Conservation (phyloP, 495 filamentous ascomycete genomes). For the Annulohypoxylon moriforme region DNA sequence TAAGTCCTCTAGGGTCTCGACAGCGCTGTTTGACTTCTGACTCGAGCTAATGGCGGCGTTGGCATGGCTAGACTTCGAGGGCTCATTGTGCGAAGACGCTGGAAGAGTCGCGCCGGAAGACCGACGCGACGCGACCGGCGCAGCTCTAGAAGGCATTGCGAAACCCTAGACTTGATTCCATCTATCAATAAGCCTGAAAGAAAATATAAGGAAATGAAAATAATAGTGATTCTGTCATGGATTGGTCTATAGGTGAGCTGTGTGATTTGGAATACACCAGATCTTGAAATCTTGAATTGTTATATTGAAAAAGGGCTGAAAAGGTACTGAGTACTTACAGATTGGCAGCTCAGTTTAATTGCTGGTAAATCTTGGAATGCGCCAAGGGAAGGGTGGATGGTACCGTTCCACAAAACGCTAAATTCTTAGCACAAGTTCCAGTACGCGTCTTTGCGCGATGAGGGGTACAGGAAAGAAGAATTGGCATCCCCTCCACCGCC, state of each 20-base stretch:
- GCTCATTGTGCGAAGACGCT: constrained; percentile 47
- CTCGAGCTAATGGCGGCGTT: constrained; percentile 3
- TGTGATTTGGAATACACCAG: background rate
- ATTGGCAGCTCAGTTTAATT: background rate
- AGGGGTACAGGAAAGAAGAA: constrained; percentile 28
- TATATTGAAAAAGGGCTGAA: background rate
- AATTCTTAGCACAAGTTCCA: constrained; percentile 13
- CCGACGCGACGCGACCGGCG: constrained; percentile 55
- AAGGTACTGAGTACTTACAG: background rate
- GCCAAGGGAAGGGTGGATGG: constrained; percentile 5
- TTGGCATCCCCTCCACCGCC: constrained; percentile 1
- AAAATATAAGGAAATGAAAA: constrained; percentile 38
- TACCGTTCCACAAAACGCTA: constrained; percentile 20
- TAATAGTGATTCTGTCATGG: constrained; percentile 17
- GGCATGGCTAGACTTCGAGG: constrained; percentile 31
- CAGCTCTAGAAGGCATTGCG: constrained; percentile 50
- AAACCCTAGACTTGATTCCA: constrained; percentile 30
- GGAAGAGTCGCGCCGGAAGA: constrained; percentile 44
- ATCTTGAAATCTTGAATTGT: constrained; percentile 1
- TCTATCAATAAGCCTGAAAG: constrained; percentile 23
- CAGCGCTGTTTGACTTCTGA: constrained; percentile 49
- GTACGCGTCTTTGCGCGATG: constrained; percentile 34
- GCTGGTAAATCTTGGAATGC: constrained; percentile 3
- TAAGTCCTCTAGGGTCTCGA: constrained; percentile 58
- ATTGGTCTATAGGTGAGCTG: constrained; percentile 2